Conservation (phyloP, 805 yeast species). For the Monosporozyma aerobia region DNA sequence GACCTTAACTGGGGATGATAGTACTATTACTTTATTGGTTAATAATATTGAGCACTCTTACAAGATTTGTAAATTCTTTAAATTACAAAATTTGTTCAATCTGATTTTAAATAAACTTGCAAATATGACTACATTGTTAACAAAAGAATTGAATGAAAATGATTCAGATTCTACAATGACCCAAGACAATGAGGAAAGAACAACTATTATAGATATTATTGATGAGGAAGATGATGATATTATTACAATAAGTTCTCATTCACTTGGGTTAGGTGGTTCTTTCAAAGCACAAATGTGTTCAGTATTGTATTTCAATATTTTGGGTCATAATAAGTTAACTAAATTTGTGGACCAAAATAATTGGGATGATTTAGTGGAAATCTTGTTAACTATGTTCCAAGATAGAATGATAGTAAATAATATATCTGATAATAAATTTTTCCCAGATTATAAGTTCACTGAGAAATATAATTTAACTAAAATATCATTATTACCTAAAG, state of each 20-base stretch:
- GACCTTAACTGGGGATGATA: conserved; percentile 82
- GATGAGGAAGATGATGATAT: conserved; percentile 44
- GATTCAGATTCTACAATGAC: background rate
- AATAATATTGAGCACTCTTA: conserved; percentile 82
- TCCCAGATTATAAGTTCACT: background rate
- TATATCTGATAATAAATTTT: background rate
- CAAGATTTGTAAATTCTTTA: conserved; percentile 58
- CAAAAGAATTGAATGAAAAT: background rate
- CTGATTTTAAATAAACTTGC: conserved; percentile 57
- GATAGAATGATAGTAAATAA: conserved; percentile 3
- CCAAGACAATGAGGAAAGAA: background rate
- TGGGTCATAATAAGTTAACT: conserved; percentile 45
- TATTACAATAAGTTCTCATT: conserved; percentile 70
- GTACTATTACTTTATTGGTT: conserved; percentile 75
- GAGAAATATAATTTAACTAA: background rate
- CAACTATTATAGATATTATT: conserved; percentile 25
- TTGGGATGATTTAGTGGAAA: conserved; percentile 54
- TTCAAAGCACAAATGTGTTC: conserved; percentile 86
- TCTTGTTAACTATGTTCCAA: conserved; percentile 53
- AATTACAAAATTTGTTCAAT: conserved; percentile 49
- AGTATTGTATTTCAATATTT: conserved; percentile 72
- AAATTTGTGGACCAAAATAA: conserved; percentile 32
- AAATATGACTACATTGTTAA: conserved; percentile 53
- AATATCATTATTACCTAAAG: background rate
- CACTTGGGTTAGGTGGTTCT: conserved; percentile 83